Evolutionary conservation across 2,329 filamentous ascomycete genomes (phyloP).

Genomic region (Pseudocercospora macadamiae): DNA sequence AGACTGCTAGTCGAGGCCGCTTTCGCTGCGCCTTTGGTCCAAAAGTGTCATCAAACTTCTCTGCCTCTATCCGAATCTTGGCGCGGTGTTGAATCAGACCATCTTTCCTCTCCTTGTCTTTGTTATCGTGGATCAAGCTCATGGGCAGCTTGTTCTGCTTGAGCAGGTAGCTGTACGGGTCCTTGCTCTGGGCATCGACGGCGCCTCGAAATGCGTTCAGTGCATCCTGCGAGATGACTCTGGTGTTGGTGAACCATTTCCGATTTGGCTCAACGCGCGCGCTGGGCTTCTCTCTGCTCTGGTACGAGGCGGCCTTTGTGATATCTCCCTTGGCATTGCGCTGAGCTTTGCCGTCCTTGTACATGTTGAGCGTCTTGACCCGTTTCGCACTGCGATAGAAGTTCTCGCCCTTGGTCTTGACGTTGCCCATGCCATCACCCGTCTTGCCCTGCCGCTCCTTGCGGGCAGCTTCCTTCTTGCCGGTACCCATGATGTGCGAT

Average conservation of each 20-base stretch:
- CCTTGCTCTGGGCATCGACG: slow-evolving; percentile 84
- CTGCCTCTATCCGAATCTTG: slow-evolving; percentile 88
- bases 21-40: slow-evolving; percentile 93
- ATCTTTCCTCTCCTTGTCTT: slow-evolving; percentile 65
- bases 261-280: slow-evolving; percentile 93
- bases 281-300: slow-evolving; percentile 77
- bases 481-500: slow-evolving; percentile 90
- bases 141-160: slow-evolving; percentile 97
- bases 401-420: slow-evolving; percentile 94
- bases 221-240: slow-evolving; percentile 86
- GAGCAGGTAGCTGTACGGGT: slow-evolving; percentile 92
- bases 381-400: slow-evolving; percentile 91
- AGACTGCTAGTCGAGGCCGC: slow-evolving; percentile 83
- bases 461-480: slow-evolving; percentile 87
- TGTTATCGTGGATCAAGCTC: slow-evolving; percentile 83
- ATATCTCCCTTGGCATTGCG: slow-evolving; percentile 83
- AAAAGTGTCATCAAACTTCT: slow-evolving; percentile 86
- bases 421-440: slow-evolving; percentile 85
- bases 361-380: slow-evolving; percentile 85
- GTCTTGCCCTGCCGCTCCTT: slow-evolving; percentile 83
- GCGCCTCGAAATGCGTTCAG: slow-evolving; percentile 85
- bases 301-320: slow-evolving; percentile 79
- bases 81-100: slow-evolving; percentile 90
- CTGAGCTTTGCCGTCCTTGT: slow-evolving; percentile 82
- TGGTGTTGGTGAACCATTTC: slow-evolving; percentile 96